Evolutionary conservation across 2,329 filamentous ascomycete genomes (phyloP), one percentile per base, ranked within the genome.

Genomic region (Corniculantispora saksenae): DNA sequence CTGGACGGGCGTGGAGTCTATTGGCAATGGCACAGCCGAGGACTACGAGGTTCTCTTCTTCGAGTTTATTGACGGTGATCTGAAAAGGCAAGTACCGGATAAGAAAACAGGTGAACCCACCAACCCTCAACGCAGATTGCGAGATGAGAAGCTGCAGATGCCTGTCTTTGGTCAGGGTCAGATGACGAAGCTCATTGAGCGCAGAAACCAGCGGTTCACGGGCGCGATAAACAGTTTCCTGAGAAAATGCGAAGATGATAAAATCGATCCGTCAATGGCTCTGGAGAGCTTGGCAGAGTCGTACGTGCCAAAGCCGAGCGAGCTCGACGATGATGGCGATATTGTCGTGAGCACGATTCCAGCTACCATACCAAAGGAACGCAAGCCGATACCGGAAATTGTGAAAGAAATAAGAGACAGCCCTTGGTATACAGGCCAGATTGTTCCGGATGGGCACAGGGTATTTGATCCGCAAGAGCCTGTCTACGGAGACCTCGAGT

Each of bases 161-260:
- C 95, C 94, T 0, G 91, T 97, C 10, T 97, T 89, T 79, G 93
- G 92, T 68, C 94, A 97, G 77, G 94, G 94, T 76, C 93, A 97
- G 78, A 93, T 98, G 91, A 89, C 91, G 74, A 86, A 84, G 61
- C 76, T 97, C 69, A 97, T 99, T 70, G 93, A 94, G 77, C 95
- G 94, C 79, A 84, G 95, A 56, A 97, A 97, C 72, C 81, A 81
- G 61, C 95, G 94, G 73, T 98, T 98, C 72, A 82, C 82, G 0
- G 89, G 87, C 65, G 92, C 94, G 0, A 84, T 97, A 66, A 91
- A 91, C 75, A 78, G 76, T 0, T 98, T 96, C 72, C 77, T 99
- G 66, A 91, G 91, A 68, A 83, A 86, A 48, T 97, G 93, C 73
- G 82, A 83, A 0, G 84, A 85, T 47, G 83, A 89, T 23, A 81